Percentiles rank a stretch among this genome's conserved stretches.
phyloP scores from a whole-genome alignment of 805 yeast species.

The Candida chilensis region DNA sequence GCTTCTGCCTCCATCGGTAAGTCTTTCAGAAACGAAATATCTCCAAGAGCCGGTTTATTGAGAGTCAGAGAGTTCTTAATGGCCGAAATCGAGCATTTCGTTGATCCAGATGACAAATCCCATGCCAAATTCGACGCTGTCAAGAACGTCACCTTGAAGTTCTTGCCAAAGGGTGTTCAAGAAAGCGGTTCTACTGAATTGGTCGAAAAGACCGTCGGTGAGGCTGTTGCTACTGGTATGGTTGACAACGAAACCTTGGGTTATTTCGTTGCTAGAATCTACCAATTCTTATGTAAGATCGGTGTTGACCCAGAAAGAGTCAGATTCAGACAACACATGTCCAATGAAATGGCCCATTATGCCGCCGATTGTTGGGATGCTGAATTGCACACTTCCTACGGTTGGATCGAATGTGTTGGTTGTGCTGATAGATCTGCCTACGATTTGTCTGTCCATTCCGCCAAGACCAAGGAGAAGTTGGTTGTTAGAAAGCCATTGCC shows the following conservation, averaged over 20 bases:
- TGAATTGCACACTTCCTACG: slow-evolving; percentile 89
- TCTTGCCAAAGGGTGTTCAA: slow-evolving; percentile 84
- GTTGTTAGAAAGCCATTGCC: slow-evolving; percentile 88
- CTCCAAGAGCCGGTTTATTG: slow-evolving; percentile 95
- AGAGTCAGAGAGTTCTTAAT: slow-evolving; percentile 97
- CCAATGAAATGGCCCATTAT: slow-evolving; percentile 99
- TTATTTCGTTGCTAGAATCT: slow-evolving; percentile 91
- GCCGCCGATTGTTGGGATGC: slow-evolving; percentile 99
- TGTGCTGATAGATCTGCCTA: slow-evolving; percentile 99
- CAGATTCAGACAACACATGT: slow-evolving; percentile 98
- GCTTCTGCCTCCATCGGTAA: slow-evolving; percentile 99
- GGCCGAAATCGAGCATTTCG: slow-evolving; percentile 99
- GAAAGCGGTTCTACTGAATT: slow-evolving; percentile 73
- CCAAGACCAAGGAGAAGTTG: slow-evolving; percentile 89
- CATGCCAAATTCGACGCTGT: slow-evolving; percentile 78
- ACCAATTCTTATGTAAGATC: slow-evolving; percentile 71
- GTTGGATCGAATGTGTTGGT: slow-evolving; percentile 99
- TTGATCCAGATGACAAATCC: slow-evolving; percentile 82
- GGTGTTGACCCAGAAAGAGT: slow-evolving; percentile 82
- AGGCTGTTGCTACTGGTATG: slow-evolving; percentile 81
- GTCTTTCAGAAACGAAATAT: slow-evolving; percentile 97
- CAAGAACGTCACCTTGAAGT: slow-evolving; percentile 59
- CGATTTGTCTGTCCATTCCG: slow-evolving; percentile 91
- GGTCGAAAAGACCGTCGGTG: slow-evolving; percentile 64
- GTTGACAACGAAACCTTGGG: slow-evolving; percentile 97